phyloP scores from a whole-genome alignment of 495 filamentous ascomycete genomes.

The Aspergillus diversus region DNA sequence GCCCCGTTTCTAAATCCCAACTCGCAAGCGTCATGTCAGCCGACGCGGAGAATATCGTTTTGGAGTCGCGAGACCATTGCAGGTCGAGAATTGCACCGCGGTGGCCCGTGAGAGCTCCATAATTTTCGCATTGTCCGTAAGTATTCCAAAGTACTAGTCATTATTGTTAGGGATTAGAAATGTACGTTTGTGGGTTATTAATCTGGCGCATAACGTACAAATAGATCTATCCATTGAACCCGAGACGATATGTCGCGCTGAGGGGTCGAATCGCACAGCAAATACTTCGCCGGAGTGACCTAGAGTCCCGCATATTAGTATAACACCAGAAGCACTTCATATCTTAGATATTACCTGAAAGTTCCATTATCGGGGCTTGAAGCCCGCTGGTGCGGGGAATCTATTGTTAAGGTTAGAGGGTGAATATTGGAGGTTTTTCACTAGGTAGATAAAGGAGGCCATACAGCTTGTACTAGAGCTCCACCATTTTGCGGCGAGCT shows the following conservation, averaged over 20 bases:
- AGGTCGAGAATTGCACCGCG: constrained; percentile 89
- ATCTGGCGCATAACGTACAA: constrained; percentile 53
- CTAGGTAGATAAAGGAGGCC: constrained; percentile 33
- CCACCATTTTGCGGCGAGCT: constrained; percentile 64
- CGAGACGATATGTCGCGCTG: constrained; percentile 86
- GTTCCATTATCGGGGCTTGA: constrained; percentile 92
- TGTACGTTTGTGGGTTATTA: not conserved
- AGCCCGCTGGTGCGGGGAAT: constrained; percentile 81
- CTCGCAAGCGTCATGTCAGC: constrained; percentile 90
- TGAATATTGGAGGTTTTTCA: not conserved
- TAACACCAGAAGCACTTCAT: not conserved
- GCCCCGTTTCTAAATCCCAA: constrained; percentile 90
- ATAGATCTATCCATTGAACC: constrained; percentile 95
- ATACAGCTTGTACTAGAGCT: constrained; percentile 82
- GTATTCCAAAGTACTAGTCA: constrained; percentile 85
- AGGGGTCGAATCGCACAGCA: constrained; percentile 84
- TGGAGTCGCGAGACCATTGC: constrained; percentile 94
- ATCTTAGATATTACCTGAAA: constrained; percentile 63
- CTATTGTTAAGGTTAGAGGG: constrained; percentile 49
- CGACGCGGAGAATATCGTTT: constrained; percentile 88
- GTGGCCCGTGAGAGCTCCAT: constrained; percentile 84
- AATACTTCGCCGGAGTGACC: constrained; percentile 84
- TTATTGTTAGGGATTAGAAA: constrained; percentile 16
- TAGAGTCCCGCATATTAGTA: constrained; percentile 25
- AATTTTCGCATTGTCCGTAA: constrained; percentile 90